Evolutionary conservation across 108 stramenopile genomes (phyloP), one percentile per base, ranked within the genome.

Genomic region (Fragilariopsis cylindrus): DNA sequence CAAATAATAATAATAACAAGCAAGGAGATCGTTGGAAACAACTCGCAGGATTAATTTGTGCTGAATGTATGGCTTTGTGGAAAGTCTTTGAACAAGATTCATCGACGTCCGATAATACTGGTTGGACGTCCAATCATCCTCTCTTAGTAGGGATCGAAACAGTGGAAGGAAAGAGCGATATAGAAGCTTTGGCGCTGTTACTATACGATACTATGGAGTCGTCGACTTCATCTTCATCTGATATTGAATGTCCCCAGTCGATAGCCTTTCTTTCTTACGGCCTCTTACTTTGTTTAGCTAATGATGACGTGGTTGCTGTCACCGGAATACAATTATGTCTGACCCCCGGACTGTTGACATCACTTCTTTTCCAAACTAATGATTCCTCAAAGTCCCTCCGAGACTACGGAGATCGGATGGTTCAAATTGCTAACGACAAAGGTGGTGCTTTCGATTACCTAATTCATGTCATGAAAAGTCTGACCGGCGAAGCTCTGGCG

Each of bases 61-160:
- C 82, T 3, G 90, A 87, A 60, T 86, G 80, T 57, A 79, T 84
- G 79, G 79, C 83, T n/a, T 71, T 90, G 48, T 90, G 90, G 90
- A 84, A 80, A 41, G 75, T 82, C 4, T 56, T 77, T n/a, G 72
- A 81, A 7, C 54, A 49, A 9, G 9, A 40, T 18, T 30, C 30
- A 30, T 30, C 30, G 21, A 39, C 49, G 18, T 48, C 66, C 9
- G 46, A 41, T 15, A 50, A 65, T 53, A 19, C 21, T 47, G 50
- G 63, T 48, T 88, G 87, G 87, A 71, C 83, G 18, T 9, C 41
- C 2, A 39, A 55, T 8, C 90, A 88, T 62, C 90, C 90, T 41
- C 58, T 91, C 43, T 67, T 86, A 16, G 7, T 52, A 5, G 86
- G 77, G 4, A 57, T 86, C 42, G 57, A 49, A 47, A 40, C 65